Conservation (phyloP, 345 rosid species). For the Garcia nutans region DNA sequence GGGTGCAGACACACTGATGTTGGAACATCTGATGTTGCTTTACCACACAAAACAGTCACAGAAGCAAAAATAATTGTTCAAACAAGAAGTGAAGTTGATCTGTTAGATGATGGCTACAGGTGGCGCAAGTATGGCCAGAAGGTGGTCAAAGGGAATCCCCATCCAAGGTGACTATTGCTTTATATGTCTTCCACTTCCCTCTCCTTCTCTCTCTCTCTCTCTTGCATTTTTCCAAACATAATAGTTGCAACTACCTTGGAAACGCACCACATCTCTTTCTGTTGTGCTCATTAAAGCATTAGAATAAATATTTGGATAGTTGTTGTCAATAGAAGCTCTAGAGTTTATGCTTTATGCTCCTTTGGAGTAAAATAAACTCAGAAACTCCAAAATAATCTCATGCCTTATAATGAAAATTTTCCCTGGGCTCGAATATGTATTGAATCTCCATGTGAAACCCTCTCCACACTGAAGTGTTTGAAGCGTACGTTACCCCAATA, state of each 20-base stretch:
- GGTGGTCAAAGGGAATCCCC: conserved; percentile 95
- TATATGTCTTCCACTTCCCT: neutral
- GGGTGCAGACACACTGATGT: conserved; percentile 48
- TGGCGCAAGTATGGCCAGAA: conserved; percentile 99
- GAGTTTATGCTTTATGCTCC: neutral
- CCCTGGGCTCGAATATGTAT: neutral
- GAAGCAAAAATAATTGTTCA: conserved; percentile 89
- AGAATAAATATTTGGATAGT: neutral
- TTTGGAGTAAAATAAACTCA: neutral
- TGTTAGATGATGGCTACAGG: conserved; percentile 91
- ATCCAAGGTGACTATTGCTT: conserved; percentile 64
- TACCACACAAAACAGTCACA: conserved; percentile 68
- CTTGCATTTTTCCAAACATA: neutral
- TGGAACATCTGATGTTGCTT: conserved; percentile 40
- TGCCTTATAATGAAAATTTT: neutral
- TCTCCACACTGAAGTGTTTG: neutral
- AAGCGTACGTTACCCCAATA: too few species aligned
- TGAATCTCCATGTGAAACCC: neutral
- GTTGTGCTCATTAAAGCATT: neutral
- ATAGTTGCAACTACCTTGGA: neutral
- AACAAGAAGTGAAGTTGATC: conserved; percentile 98
- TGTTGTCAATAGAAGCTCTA: neutral
- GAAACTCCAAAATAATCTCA: neutral
- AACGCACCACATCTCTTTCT: neutral
- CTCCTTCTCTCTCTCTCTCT: neutral